These are phyloP conservation scores for Podospora tetraspora DNA, from an alignment of 495 filamentous ascomycete species.

Conservation along the genomic window DNA sequence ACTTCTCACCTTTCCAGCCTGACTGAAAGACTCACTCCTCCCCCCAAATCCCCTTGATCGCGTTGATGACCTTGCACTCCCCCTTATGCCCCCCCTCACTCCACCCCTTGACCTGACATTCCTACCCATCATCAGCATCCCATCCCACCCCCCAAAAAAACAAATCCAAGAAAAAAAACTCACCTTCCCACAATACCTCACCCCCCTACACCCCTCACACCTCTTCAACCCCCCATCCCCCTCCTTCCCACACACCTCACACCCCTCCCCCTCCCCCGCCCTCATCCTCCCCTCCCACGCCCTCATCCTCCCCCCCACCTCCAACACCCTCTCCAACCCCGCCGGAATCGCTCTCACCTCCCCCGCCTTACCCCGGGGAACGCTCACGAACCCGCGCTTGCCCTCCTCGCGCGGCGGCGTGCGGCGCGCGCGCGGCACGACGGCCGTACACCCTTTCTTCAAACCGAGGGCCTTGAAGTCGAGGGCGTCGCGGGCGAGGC, in stretches of 20 bases:
- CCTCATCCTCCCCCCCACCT: slow-evolving; percentile 24
- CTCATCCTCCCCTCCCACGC: slow-evolving; percentile 14
- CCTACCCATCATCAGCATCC: slow-evolving; percentile 20
- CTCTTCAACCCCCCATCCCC: slow-evolving; percentile 22
- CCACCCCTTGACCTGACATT: slow-evolving; percentile 41
- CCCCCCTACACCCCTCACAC: slow-evolving; percentile 40
- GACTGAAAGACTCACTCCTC: background rate
- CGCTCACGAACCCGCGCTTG: slow-evolving; percentile 33
- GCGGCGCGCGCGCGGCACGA: slow-evolving; percentile 28
- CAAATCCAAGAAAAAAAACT: slow-evolving; percentile 6
- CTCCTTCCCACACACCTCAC: slow-evolving; percentile 23
- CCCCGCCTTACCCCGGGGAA: slow-evolving; percentile 19
- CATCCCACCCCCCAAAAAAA: background rate
- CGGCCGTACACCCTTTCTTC: slow-evolving; percentile 29
- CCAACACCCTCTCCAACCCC: slow-evolving; percentile 27
- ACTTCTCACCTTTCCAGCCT: background rate
- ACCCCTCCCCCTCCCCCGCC: slow-evolving; percentile 15
- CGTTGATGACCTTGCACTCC: slow-evolving; percentile 40
- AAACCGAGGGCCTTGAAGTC: slow-evolving; percentile 26
- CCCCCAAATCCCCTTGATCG: slow-evolving; percentile 34
- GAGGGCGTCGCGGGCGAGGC: slow-evolving; percentile 15
- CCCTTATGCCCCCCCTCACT: slow-evolving; percentile 37
- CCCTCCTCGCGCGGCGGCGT: slow-evolving; percentile 29
- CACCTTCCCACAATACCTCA: slow-evolving; percentile 42
- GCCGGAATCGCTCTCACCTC: slow-evolving; percentile 29